These are phyloP conservation scores for Onygena corvina DNA, from an alignment of 2,329 filamentous ascomycete species.

Conservation along the genomic window DNA sequence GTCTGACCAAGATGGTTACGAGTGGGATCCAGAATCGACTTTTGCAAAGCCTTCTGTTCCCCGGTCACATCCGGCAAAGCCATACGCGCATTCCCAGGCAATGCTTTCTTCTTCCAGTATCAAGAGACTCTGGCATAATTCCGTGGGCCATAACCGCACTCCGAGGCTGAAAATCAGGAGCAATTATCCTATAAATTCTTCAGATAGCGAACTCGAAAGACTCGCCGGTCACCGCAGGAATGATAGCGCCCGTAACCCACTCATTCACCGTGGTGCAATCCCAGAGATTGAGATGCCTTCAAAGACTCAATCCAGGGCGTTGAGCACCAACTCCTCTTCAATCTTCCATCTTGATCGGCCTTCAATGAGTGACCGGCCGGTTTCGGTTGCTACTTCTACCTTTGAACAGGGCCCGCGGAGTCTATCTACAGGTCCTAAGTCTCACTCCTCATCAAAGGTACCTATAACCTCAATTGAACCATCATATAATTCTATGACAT, in stretches of 20 bases:
- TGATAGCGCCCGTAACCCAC: not conserved
- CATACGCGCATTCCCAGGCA: slow-evolving; percentile 5
- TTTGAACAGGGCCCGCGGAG: not conserved
- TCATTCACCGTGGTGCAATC: not conserved
- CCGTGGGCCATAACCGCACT: not conserved
- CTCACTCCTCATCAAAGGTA: slow-evolving; percentile 14
- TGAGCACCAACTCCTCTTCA: slow-evolving; percentile 7
- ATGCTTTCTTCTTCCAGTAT: slow-evolving; percentile 10
- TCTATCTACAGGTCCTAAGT: slow-evolving; percentile 8
- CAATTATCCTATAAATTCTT: not conserved
- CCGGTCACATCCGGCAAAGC: not conserved
- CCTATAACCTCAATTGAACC: slow-evolving; percentile 11
- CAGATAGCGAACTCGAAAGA: not conserved
- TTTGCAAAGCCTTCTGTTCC: slow-evolving; percentile 12
- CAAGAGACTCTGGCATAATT: slow-evolving; percentile 7
- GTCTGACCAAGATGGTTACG: not conserved
- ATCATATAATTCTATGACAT: slow-evolving; percentile 7
- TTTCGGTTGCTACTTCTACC: not conserved
- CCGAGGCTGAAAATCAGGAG: slow-evolving; percentile 7
- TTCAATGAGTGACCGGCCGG: not conserved
- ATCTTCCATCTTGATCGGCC: slow-evolving; percentile 6
- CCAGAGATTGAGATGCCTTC: slow-evolving; percentile 3
- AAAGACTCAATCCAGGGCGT: slow-evolving; percentile 4
- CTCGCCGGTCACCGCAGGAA: not conserved
- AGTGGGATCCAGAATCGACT: slow-evolving; percentile 14